Conservation (phyloP, 495 filamentous ascomycete genomes). For the Podospora bellae-mahoneyi region DNA sequence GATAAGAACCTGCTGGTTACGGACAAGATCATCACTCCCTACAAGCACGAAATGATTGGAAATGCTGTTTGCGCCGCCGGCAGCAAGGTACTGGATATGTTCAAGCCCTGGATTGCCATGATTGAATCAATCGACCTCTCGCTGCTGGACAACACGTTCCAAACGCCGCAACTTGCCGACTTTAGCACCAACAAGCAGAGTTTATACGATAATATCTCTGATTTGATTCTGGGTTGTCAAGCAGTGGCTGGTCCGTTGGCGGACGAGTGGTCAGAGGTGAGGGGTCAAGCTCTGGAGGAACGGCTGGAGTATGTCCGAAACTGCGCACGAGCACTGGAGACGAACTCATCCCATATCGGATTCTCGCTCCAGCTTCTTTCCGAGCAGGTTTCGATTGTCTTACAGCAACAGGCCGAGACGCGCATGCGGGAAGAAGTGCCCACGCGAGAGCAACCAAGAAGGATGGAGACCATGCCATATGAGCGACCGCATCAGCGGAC, state of each 20-base stretch:
- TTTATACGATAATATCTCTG: conserved; percentile 86
- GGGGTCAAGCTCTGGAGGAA: conserved; percentile 90
- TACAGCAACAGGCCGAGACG: conserved; percentile 42
- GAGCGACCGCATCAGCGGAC: conserved; percentile 47
- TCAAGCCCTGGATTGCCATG: conserved; percentile 79
- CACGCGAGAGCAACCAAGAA: conserved; percentile 39
- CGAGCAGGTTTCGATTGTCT: conserved; percentile 61
- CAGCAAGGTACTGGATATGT: conserved; percentile 75
- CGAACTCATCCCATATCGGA: conserved; percentile 77
- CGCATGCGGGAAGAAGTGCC: conserved; percentile 40
- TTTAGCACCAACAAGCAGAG: conserved; percentile 88
- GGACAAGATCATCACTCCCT: conserved; percentile 70
- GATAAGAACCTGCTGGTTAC: conserved; percentile 76
- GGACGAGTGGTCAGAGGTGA: conserved; percentile 90
- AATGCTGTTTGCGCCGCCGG: conserved; percentile 72
- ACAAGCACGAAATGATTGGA: conserved; percentile 67
- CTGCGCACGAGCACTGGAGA: conserved; percentile 76
- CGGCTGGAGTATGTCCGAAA: conserved; percentile 72
- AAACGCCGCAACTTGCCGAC: conserved; percentile 81
- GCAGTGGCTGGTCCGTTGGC: conserved; percentile 81
- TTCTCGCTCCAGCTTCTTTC: conserved; percentile 84
- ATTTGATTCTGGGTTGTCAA: conserved; percentile 83
- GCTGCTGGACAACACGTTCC: conserved; percentile 66
- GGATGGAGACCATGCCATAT: conserved; percentile 45
- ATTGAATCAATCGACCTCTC: conserved; percentile 87